These are phyloP conservation scores for Chaetomium sp. DNA, from an alignment of 2,329 filamentous ascomycete genomes.

Conservation along the genomic window DNA sequence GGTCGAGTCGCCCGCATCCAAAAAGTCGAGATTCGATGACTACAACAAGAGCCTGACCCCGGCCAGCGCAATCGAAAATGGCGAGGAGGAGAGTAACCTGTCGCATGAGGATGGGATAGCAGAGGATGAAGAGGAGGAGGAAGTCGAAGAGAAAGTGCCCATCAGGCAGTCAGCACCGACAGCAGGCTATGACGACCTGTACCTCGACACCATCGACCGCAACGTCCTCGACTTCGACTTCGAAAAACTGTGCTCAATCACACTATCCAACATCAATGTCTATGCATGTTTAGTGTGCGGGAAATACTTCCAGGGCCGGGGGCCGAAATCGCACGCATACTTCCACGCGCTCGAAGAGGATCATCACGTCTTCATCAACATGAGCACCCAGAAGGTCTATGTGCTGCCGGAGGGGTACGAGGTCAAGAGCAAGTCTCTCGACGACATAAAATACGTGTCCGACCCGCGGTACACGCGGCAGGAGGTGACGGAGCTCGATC, in stretches of 20 bases:
- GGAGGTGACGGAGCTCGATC: constrained; percentile 80
- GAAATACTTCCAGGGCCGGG: constrained; percentile 95
- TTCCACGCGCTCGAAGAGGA: constrained; percentile 94
- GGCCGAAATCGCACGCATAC: constrained; percentile 93
- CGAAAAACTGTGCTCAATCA: constrained; percentile 96
- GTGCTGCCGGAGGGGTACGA: constrained; percentile 96
- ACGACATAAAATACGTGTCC: constrained; percentile 97
- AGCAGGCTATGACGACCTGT: constrained; percentile 90
- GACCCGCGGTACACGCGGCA: constrained; percentile 82
- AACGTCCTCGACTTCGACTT: constrained; percentile 96
- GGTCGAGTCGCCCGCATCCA: constrained; percentile 58
- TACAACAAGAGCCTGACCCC: constrained; percentile 39
- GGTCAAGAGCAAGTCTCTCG: constrained; percentile 88
- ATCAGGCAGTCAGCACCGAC: constrained; percentile 75
- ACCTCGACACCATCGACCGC: constrained; percentile 95
- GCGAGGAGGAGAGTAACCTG: constrained; percentile 29
- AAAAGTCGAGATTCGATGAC: constrained; percentile 58
- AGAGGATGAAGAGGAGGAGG: constrained; percentile 39
- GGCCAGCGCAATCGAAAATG: constrained; percentile 32
- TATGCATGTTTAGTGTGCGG: constrained; percentile 97
- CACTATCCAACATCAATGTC: constrained; percentile 96
- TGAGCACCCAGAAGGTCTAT: constrained; percentile 88
- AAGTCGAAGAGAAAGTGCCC: constrained; percentile 48
- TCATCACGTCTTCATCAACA: constrained; percentile 98
- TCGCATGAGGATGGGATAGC: constrained; percentile 31